A percentile compares a stretch with the other conserved stretches of the same genome.
phyloP scores from a whole-genome alignment of 2,329 filamentous ascomycete species.

The Ophiostoma himal-ulmi region DNA sequence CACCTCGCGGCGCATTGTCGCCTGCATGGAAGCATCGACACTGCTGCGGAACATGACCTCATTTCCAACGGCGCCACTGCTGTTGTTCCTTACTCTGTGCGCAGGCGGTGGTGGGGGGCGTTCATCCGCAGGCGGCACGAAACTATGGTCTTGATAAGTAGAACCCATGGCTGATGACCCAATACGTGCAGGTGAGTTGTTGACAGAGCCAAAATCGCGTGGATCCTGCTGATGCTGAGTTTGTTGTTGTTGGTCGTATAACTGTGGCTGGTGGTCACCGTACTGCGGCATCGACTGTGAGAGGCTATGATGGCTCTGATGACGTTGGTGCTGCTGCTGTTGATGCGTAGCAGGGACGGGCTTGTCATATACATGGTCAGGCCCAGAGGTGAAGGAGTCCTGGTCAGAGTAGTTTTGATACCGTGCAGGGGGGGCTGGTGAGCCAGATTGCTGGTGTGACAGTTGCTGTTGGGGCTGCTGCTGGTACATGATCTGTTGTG shows the following conservation, averaged over 20 bases:
- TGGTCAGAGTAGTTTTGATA: conserved; percentile 21
- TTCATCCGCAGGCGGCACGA: conserved; percentile 30
- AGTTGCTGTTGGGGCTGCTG: conserved; percentile 12
- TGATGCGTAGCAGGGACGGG: conserved; percentile 33
- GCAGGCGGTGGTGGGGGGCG: conserved; percentile 53
- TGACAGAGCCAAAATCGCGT: conserved; percentile 31
- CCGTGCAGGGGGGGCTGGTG: not conserved
- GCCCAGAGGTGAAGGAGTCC: conserved; percentile 13
- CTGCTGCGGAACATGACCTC: conserved; percentile 39
- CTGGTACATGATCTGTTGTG: conserved; percentile 15
- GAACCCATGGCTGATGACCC: not conserved
- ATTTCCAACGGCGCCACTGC: conserved; percentile 34
- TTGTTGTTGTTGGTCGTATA: conserved; percentile 15
- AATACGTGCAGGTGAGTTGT: not conserved
- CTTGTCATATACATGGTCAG: conserved; percentile 45
- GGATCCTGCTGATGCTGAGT: conserved; percentile 36
- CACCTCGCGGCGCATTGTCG: conserved; percentile 54
- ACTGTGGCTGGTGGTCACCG: conserved; percentile 14
- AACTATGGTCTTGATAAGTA: conserved; percentile 17
- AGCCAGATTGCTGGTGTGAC: conserved; percentile 2
- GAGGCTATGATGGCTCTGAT: conserved; percentile 19
- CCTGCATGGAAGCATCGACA: conserved; percentile 39
- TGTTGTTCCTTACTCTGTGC: conserved; percentile 46
- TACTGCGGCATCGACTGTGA: conserved; percentile 3
- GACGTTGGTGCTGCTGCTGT: conserved; percentile 13